Evolutionary conservation across 2,329 filamentous ascomycete species (phyloP), one percentile per base, ranked within the genome.

Genomic region (Trichoderma endophyticum): DNA sequence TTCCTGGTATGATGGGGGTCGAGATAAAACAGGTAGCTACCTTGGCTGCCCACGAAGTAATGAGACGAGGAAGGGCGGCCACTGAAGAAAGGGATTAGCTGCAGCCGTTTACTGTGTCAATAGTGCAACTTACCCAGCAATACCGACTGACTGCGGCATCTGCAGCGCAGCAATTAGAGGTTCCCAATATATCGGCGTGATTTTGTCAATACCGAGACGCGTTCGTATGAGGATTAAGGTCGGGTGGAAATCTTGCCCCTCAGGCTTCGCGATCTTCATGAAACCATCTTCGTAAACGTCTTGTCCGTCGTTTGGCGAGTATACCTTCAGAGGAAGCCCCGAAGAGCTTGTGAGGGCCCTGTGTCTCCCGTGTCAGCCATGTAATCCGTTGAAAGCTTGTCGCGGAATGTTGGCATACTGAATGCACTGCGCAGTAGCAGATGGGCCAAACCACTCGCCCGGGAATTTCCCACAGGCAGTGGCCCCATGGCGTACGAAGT

Each of bases 361-460:
- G 32, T 97, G 36, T 43, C 4, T n/a, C 26, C 4, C 12, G 3
- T 51, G 57, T 71, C 21, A 73, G 72, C 57, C n/a, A n/a, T n/a
- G 24, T 70, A 6, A 6, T 4, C 6, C 28, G 14, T 21, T 54
- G 21, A 3, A 54, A 34, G 14, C 28, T 24, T 24, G 71, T 66
- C 26, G 3, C 64, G 28, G 18, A n/a, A 2, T 32, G 2, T 11
- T 4, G 30, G 82, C 92, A 80, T 84, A 97, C 94, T 96, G 92
- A 75, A 99, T 98, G 81, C 96, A 98, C 71, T 92, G 90, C 61
- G 96, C 95, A 11, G 96, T 97, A 7, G 96, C 96, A 21, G 94
- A 98, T n/a, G 96, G 96, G 0, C 96, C 96, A 82, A 99, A 99
- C 96, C 96, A 99, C 82, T 98, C 94, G 48, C 96, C 96, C 0